Base-by-base conservation (phyloP, 1,284 basidiomycete species). In the Abortiporus biennis region DNA sequence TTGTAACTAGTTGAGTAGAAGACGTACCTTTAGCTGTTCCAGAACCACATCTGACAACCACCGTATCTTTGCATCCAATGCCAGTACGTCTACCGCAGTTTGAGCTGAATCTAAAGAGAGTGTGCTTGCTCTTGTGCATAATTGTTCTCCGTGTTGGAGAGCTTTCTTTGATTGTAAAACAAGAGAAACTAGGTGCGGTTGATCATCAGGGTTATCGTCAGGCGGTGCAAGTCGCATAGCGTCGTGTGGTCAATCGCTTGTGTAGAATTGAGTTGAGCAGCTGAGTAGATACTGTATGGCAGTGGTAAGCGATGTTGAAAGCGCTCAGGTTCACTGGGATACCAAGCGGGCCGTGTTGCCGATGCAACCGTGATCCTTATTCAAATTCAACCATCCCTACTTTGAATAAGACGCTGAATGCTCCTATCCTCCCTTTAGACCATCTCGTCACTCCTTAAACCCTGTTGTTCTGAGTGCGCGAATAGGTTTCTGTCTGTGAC, bases 141-240 rank as follows among this genome's bases (percentile, higher is more conserved):
- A 69, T 39, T 80, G 73, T 60, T 88, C 73, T 1, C 85, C 85
- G 40, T 80, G 75, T 51, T 85, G 78, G 3, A 89, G 69, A 0
- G 84, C 86, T 52, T 84, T 85, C 70, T 87, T 84, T 0, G 86
- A 87, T 51, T 85, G 79, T 1, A 83, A 61, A 6, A 85, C 82
- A 6, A 89, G 73, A n/a, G 83, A 77, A 27, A 84, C 73, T 17
- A 89, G 72, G 47, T 82, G 58, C 4, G 63, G 56, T 35, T 57
- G 53, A 31, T 58, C 56, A 6, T 20, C 24, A n/a, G 27, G 27
- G n/a, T 29, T 29, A n/a, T 9, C 27, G 27, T 29, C 27, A 29
- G n/a, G 9, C n/a, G 9, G 27, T n/a, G 27, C 9, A 29, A 29
- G 27, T 9, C 27, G 27, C n/a, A 29, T 29, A n/a, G 27, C 27